These are phyloP conservation scores for Heterobasidion parviporum DNA, from an alignment of 1,284 basidiomycete species.

Conservation along the genomic window DNA sequence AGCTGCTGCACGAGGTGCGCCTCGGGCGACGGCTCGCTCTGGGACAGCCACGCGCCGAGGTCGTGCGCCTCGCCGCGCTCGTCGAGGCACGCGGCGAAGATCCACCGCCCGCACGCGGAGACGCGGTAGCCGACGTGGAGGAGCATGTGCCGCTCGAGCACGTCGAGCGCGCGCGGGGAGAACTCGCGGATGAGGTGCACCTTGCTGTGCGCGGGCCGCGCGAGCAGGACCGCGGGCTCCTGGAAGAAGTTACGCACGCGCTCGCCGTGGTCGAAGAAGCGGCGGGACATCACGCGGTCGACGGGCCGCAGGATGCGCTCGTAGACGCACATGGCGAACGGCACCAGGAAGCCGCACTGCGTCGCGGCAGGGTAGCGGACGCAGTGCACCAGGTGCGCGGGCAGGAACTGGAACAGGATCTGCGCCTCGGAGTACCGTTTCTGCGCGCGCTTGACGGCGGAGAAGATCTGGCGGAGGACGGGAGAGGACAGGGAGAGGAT, in stretches of 20 bases:
- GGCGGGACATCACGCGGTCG: conserved; percentile 49
- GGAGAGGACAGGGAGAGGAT: conserved; percentile 52
- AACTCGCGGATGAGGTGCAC: conserved; percentile 38
- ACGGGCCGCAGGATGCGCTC: conserved; percentile 58
- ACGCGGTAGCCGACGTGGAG: conserved; percentile 70
- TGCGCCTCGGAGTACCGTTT: conserved; percentile 36
- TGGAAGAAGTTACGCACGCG: conserved; percentile 43
- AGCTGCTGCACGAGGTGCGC: conserved; percentile 42
- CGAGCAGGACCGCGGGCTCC: conserved; percentile 57
- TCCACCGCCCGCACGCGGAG: conserved; percentile 62
- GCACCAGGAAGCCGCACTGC: conserved; percentile 30
- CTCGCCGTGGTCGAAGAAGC: conserved; percentile 32
- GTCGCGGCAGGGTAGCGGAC: conserved; percentile 28
- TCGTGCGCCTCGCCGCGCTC: conserved; percentile 69
- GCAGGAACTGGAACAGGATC: conserved; percentile 60
- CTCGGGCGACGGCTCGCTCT: conserved; percentile 28
- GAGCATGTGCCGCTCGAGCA: conserved; percentile 60
- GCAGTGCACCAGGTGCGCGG: conserved; percentile 46
- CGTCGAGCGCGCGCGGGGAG: conserved; percentile 47
- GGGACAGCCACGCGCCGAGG: conserved; percentile 54
- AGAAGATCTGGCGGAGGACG: conserved; percentile 56
- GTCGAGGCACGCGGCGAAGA: conserved; percentile 67
- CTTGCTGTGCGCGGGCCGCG: conserved; percentile 34
- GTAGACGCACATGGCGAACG: conserved; percentile 56
- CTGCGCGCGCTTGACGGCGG: conserved; percentile 45